Evolutionary conservation across 2,329 filamentous ascomycete species (phyloP).

Genomic region (Diaporthe capsici): DNA sequence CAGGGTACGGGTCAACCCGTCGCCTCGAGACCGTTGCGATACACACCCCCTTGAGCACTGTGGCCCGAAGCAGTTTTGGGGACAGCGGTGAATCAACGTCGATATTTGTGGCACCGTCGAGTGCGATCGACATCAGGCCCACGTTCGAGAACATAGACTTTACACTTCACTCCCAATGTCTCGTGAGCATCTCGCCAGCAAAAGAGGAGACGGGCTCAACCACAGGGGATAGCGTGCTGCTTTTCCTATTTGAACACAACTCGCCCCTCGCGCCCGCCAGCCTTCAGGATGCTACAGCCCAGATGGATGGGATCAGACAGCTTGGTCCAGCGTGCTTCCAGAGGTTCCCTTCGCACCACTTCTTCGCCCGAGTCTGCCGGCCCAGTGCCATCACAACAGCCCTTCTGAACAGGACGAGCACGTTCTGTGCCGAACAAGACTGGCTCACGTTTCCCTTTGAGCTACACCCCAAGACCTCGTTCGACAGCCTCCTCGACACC

Average conservation of each 20-base stretch:
- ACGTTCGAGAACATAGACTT: constrained; percentile 55
- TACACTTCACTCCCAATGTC: constrained; percentile 58
- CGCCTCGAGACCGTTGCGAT: constrained; percentile 61
- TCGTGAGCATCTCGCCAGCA: constrained; percentile 56
- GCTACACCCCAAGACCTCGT: constrained; percentile 62
- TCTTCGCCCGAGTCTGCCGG: constrained; percentile 69
- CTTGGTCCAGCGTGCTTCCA: constrained; percentile 63
- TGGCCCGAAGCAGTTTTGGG: constrained; percentile 49
- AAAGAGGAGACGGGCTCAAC: constrained; percentile 46
- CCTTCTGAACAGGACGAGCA: constrained; percentile 63
- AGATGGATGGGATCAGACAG: constrained; percentile 55
- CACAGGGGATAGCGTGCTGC: constrained; percentile 58
- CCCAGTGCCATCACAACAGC: constrained; percentile 63
- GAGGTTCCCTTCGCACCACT: constrained; percentile 69
- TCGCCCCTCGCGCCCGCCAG: constrained; percentile 53
- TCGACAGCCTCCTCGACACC: constrained; percentile 68
- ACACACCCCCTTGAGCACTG: constrained; percentile 56
- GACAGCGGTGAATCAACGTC: constrained; percentile 48
- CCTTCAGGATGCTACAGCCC: constrained; percentile 51
- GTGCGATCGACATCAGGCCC: constrained; percentile 55
- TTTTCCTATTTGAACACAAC: constrained; percentile 70
- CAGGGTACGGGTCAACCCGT: constrained; percentile 54
- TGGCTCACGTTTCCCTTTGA: constrained; percentile 69
- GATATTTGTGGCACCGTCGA: constrained; percentile 57
- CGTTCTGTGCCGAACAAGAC: constrained; percentile 65